These are phyloP conservation scores for Ogataea thermomethanolica DNA, from an alignment of 805 yeast species.

Conservation along the genomic window DNA sequence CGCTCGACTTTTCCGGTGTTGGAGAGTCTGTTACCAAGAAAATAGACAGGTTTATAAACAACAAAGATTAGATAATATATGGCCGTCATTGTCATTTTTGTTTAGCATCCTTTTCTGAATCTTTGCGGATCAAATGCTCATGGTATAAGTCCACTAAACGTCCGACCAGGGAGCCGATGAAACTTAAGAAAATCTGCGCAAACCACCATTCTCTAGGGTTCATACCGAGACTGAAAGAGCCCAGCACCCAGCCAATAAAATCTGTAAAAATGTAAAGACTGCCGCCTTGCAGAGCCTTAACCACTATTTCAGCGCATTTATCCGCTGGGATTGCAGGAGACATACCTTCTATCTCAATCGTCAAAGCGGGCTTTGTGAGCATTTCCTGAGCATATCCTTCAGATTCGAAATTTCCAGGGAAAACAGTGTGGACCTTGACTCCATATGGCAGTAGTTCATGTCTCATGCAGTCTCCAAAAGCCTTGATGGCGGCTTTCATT, in stretches of 20 bases:
- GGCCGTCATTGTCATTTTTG: constrained; percentile 17
- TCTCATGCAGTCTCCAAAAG: constrained; percentile 71
- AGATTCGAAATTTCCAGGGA: constrained; percentile 86
- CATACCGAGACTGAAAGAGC: constrained; percentile 62
- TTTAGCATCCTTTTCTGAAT: constrained; percentile 32
- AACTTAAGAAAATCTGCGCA: constrained; percentile 46
- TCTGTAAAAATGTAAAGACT: constrained; percentile 78
- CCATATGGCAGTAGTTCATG: constrained; percentile 74
- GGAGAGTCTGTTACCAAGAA: constrained; percentile 14
- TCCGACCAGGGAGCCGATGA: constrained; percentile 49
- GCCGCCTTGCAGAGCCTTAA: constrained; percentile 57
- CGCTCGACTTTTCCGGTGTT: constrained; percentile 21
- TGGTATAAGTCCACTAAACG: constrained; percentile 58
- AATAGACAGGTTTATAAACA: constrained; percentile 13
- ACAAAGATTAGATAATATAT: constrained; percentile 6
- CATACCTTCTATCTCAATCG: constrained; percentile 81
- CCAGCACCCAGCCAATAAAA: constrained; percentile 76
- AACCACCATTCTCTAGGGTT: constrained; percentile 62
- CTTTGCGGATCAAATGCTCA: constrained; percentile 48
- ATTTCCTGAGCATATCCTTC: constrained; percentile 87
- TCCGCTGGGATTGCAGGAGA: constrained; percentile 66
- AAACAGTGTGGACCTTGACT: constrained; percentile 67
- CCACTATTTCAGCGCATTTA: constrained; percentile 59
- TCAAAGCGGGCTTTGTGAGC: constrained; percentile 78
- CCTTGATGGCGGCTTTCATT: constrained; percentile 72